Evolutionary conservation across 257 asterid species (phyloP).

Genomic region (Plantago major): DNA sequence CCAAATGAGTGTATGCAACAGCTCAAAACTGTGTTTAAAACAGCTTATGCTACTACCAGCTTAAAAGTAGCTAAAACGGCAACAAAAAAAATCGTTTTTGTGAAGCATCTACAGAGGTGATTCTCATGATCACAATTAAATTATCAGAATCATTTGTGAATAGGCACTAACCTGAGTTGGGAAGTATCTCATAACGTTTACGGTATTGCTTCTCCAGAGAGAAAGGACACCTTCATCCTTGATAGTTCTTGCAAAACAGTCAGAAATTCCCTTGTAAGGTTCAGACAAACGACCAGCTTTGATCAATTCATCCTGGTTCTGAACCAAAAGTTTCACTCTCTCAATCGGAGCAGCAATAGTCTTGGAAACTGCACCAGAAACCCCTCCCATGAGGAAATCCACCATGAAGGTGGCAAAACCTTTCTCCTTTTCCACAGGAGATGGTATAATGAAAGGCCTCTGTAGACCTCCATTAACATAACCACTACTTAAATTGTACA

Average conservation of each 20-base stretch:
- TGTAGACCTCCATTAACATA: slow-evolving; percentile 44
- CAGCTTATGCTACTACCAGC: too few species aligned
- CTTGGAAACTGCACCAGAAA: slow-evolving; percentile 74
- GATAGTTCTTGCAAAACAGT: slow-evolving; percentile 64
- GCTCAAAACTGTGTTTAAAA: too few species aligned
- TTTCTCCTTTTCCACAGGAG: slow-evolving; percentile 52
- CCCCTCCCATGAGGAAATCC: slow-evolving; percentile 89
- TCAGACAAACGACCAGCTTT: slow-evolving; percentile 63
- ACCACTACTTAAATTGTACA: slow-evolving; percentile 26
- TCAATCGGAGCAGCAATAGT: slow-evolving; percentile 80
- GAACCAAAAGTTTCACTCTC: slow-evolving; percentile 75
- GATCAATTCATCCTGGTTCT: slow-evolving; percentile 79
- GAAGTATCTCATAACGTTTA: slow-evolving; percentile 72
- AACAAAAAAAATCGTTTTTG: too few species aligned
- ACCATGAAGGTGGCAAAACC: slow-evolving; percentile 37
- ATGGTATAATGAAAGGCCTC: slow-evolving; percentile 36
- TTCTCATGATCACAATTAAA: too few species aligned
- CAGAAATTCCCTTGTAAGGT: slow-evolving; percentile 68
- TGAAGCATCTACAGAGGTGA: too few species aligned
- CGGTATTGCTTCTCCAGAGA: slow-evolving; percentile 78
- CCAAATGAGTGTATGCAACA: too few species aligned
- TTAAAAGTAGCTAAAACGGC: too few species aligned
- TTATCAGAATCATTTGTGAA: too few species aligned
- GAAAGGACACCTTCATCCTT: slow-evolving; percentile 67
- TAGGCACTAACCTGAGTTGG: slow-evolving; percentile 58